Conservation (phyloP, 2,329 filamentous ascomycete genomes). For the Aspergillus sp. region DNA sequence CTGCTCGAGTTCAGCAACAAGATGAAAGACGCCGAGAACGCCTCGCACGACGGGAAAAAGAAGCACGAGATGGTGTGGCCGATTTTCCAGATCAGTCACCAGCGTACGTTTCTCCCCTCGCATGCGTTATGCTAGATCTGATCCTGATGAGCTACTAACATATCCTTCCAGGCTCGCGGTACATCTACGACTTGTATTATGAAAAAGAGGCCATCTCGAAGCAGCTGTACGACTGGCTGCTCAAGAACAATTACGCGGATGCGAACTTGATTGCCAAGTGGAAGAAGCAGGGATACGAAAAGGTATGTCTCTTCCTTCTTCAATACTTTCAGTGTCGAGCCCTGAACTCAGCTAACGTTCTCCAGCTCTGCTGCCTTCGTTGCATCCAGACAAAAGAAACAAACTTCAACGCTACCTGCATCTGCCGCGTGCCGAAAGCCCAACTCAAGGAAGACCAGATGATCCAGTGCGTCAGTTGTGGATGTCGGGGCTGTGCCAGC, state of each 20-base stretch:
- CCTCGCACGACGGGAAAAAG: constrained; percentile 72
- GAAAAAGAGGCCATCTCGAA: constrained; percentile 94
- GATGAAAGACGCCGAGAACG: constrained; percentile 82
- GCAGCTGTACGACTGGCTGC: constrained; percentile 87
- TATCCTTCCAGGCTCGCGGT: constrained; percentile 59
- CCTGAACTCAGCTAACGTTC: neutral
- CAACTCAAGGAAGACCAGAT: constrained; percentile 87
- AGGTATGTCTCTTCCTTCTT: constrained; percentile 54
- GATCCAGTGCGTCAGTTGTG: constrained; percentile 92
- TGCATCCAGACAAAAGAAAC: constrained; percentile 99
- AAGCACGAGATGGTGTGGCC: constrained; percentile 95
- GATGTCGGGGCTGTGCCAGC: constrained; percentile 85
- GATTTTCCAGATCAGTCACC: constrained; percentile 95
- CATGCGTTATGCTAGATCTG: too few relatives aligned
- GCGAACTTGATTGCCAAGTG: constrained; percentile 96
- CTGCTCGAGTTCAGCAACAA: constrained; percentile 65
- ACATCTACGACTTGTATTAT: constrained; percentile 98
- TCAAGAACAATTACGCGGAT: constrained; percentile 97
- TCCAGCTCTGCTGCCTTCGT: constrained; percentile 81
- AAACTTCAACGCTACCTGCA: constrained; percentile 96
- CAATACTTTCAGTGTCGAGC: neutral
- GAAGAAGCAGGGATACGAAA: constrained; percentile 99
- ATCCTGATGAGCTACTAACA: too few relatives aligned
- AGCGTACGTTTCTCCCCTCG: constrained; percentile 50
- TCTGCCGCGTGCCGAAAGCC: constrained; percentile 88